Percentiles rank a stretch among this genome's conserved stretches.
Evolutionary conservation across 768 basidiomycete species (phyloP).

Genomic region (Dacryopinax spathularia): DNA sequence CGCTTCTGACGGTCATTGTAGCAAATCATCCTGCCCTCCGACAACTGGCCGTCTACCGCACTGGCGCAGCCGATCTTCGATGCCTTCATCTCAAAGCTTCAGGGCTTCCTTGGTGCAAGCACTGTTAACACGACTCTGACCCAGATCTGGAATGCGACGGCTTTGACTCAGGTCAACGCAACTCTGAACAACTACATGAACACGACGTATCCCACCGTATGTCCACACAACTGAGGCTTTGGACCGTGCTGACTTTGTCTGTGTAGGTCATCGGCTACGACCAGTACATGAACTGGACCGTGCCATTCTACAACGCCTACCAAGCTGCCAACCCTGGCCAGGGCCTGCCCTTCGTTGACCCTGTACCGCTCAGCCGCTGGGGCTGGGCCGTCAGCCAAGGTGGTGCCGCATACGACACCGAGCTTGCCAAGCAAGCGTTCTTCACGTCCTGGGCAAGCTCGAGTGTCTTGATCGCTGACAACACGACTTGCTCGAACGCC

Average conservation of each 20-base stretch:
- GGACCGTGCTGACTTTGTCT: neutral
- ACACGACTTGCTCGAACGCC: conserved; percentile 16
- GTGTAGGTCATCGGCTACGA: conserved; percentile 12
- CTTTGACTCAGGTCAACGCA: conserved; percentile 6
- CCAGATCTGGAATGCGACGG: neutral
- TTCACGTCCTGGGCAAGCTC: conserved; percentile 15
- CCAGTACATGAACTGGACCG: conserved; percentile 13
- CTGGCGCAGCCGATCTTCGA: conserved; percentile 13
- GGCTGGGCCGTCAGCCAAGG: conserved; percentile 12
- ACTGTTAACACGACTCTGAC: conserved; percentile 12
- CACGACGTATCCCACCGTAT: conserved; percentile 6
- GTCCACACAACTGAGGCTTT: neutral
- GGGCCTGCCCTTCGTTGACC: conserved; percentile 15
- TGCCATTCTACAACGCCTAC: conserved; percentile 18
- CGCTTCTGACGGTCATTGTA: neutral
- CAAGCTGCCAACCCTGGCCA: conserved; percentile 14
- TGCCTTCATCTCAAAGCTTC: conserved; percentile 13
- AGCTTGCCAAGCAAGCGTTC: conserved; percentile 12
- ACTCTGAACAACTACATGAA: conserved; percentile 10
- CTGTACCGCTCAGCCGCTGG: conserved; percentile 15
- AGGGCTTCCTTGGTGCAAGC: conserved; percentile 11
- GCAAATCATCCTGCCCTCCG: conserved; percentile 6
- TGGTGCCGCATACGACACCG: conserved; percentile 10
- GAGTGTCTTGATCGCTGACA: conserved; percentile 12
- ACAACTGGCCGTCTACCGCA: conserved; percentile 3